phyloP scores from a whole-genome alignment of 768 basidiomycete genomes.

The Cystobasidium onofrii region DNA sequence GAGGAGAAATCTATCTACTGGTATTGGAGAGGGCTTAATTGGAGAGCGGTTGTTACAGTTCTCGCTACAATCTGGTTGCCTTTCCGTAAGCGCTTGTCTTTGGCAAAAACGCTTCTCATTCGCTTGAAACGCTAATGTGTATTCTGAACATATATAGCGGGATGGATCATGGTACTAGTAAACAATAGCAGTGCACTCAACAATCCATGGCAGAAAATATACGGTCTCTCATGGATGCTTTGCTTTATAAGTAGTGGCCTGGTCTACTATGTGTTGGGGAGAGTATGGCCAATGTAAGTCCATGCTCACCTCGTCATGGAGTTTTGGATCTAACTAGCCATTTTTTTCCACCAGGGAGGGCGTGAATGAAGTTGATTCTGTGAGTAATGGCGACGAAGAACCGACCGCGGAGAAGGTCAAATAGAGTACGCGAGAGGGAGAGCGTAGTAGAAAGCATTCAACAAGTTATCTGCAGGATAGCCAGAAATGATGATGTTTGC shows the following conservation, averaged over 20 bases:
- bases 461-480: too few relatives aligned
- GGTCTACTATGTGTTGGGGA: background rate
- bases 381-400: too few relatives aligned
- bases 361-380: background rate
- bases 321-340: too few relatives aligned
- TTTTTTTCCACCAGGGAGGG: too few relatives aligned
- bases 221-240: background rate
- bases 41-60: background rate
- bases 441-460: too few relatives aligned
- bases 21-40: background rate
- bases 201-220: background rate
- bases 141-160: background rate
- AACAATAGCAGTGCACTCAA: background rate
- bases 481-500: too few relatives aligned
- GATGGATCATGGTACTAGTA: background rate
- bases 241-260: background rate
- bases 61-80: background rate
- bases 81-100: slow-evolving; percentile 13
- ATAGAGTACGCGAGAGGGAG: too few relatives aligned
- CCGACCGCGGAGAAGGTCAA: background rate
- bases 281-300: background rate
- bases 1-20: slow-evolving; percentile 4
- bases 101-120: too few relatives aligned
- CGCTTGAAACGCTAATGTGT: background rate
- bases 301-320: too few relatives aligned